A percentile compares a stretch with the other conserved stretches of the same genome.
Conservation (phyloP, 768 basidiomycete genomes). For the Suillus occidentalis region DNA sequence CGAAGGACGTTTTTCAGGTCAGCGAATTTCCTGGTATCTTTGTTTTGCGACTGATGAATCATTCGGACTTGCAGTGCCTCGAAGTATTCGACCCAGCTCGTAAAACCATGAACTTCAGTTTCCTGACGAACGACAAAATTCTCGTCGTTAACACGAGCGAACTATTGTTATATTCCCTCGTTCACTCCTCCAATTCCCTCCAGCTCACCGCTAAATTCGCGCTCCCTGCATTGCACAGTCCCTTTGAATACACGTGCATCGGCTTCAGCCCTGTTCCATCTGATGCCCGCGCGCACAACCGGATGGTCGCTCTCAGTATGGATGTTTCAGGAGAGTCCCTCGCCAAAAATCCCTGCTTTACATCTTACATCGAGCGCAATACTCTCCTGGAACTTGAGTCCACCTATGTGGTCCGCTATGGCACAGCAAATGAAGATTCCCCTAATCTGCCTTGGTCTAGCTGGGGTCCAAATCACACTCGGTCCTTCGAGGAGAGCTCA, state of each 20-base stretch:
- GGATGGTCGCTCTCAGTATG: not conserved
- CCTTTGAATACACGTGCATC: not conserved
- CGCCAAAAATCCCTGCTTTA: not conserved
- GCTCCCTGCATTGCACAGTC: not conserved
- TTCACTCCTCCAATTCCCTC: not conserved
- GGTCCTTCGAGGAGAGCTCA: not conserved
- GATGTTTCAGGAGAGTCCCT: not conserved
- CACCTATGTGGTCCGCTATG: not conserved
- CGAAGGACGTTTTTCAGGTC: not conserved
- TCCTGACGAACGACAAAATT: not conserved
- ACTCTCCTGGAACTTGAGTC: not conserved
- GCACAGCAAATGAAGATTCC: not conserved
- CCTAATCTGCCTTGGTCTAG: not conserved
- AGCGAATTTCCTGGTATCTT: not conserved
- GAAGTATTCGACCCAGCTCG: not conserved
- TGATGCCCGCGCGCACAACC: not conserved
- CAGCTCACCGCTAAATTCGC: not conserved
- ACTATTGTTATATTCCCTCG: not conserved
- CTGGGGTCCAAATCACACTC: not conserved
- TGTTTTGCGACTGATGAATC: not conserved
- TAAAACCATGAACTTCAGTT: not conserved
- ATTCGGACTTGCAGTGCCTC: not conserved
- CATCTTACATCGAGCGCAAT: not conserved
- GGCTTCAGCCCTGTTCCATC: not conserved
- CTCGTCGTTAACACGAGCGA: not conserved